phyloP scores from a whole-genome alignment of 2,329 filamentous ascomycete species.

The Pseudogymnoascus verrucosus region DNA sequence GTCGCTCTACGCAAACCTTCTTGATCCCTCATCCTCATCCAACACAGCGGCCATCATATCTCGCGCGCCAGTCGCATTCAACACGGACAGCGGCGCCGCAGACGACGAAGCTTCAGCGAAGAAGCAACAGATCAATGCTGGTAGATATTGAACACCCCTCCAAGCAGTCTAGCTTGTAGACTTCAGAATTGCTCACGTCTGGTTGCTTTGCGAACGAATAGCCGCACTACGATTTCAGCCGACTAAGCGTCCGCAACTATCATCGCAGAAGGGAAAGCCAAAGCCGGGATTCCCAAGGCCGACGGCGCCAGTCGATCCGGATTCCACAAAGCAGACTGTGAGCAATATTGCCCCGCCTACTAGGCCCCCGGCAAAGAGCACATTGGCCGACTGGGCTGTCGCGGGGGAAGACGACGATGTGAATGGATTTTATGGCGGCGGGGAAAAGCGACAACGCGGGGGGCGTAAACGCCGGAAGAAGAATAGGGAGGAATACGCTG shows the following conservation, averaged over 20 bases:
- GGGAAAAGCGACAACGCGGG: slow-evolving; percentile 64
- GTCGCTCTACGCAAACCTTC: slow-evolving; percentile 78
- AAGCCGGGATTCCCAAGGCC: slow-evolving; percentile 53
- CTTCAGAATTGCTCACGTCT: slow-evolving; percentile 38
- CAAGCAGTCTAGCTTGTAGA: slow-evolving; percentile 26
- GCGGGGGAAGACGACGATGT: slow-evolving; percentile 74
- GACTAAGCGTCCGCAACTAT: slow-evolving; percentile 66
- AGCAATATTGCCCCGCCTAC: slow-evolving; percentile 24
- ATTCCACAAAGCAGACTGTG: slow-evolving; percentile 19
- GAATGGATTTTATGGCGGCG: slow-evolving; percentile 52
- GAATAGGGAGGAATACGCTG: slow-evolving; percentile 56
- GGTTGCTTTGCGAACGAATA: slow-evolving; percentile 24
- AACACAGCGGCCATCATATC: slow-evolving; percentile 54
- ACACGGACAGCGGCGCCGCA: slow-evolving; percentile 40
- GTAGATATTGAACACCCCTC: slow-evolving; percentile 41
- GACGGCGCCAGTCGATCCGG: slow-evolving; percentile 19
- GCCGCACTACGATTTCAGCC: slow-evolving; percentile 77
- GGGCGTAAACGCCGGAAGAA: slow-evolving; percentile 59
- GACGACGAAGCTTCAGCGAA: slow-evolving; percentile 43
- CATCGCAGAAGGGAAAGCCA: slow-evolving; percentile 49
- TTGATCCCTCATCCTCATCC: slow-evolving; percentile 47
- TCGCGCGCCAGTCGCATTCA: slow-evolving; percentile 66
- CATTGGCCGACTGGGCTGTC: slow-evolving; percentile 72
- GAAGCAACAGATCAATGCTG: slow-evolving; percentile 50
- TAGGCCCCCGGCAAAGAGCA: slow-evolving; percentile 51